Evolutionary conservation across 2,329 filamentous ascomycete species (phyloP).

Genomic region (Alternaria incomplexa): DNA sequence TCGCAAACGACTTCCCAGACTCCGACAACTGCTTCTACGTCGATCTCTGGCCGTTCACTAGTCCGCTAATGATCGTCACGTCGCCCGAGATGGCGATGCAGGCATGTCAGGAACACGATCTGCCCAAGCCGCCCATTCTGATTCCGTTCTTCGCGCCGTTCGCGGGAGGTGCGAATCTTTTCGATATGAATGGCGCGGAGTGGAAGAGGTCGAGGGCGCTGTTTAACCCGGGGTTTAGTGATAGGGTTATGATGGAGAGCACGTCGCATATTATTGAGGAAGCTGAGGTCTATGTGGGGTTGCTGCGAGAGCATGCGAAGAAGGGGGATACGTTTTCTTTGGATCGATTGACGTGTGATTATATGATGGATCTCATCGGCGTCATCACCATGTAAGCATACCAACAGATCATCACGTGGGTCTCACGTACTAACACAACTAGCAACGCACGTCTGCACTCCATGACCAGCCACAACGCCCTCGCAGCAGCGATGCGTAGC

Average conservation of each 20-base stretch:
- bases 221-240: constrained; percentile 37
- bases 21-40: constrained; percentile 11
- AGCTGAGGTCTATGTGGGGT: constrained; percentile 1
- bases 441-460: constrained; percentile 18
- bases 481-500: constrained; percentile 10
- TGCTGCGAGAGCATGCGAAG: constrained; percentile 2
- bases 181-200: constrained; percentile 18
- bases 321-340: constrained; percentile 4
- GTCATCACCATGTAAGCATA: neutral
- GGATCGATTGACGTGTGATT: constrained; percentile 4
- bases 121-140: constrained; percentile 12
- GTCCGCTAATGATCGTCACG: constrained; percentile 17
- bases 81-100: constrained; percentile 9
- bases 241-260: constrained; percentile 51
- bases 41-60: constrained; percentile 26
- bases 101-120: constrained; percentile 6
- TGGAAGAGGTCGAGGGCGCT: constrained; percentile 38
- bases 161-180: constrained; percentile 15
- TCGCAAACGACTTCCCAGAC: constrained; percentile 9
- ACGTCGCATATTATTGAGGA: constrained; percentile 6
- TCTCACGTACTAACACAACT: neutral
- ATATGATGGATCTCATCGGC: constrained; percentile 9
- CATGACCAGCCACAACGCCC: constrained; percentile 10
- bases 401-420: neutral
- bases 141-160: constrained; percentile 17